phyloP scores from a whole-genome alignment of 495 filamentous ascomycete genomes.

The Pyrenula massariospora region DNA sequence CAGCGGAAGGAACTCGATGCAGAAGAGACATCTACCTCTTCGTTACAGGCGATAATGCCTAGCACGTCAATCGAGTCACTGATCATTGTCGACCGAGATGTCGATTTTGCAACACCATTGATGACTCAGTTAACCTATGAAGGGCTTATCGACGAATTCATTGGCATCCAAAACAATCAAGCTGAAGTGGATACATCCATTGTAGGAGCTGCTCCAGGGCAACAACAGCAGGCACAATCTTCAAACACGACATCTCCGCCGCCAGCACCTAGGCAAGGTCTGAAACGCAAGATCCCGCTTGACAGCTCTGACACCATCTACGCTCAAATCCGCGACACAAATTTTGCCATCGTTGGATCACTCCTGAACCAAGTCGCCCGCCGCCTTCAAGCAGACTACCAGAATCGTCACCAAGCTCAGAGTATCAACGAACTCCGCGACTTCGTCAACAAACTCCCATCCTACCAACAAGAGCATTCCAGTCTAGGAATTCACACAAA shows the following conservation, averaged over 20 bases:
- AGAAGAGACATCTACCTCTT: slow-evolving; percentile 54
- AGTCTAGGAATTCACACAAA: slow-evolving; percentile 83
- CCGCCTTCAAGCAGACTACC: slow-evolving; percentile 77
- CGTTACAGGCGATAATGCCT: slow-evolving; percentile 61
- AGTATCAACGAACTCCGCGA: slow-evolving; percentile 81
- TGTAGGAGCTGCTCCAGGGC: slow-evolving; percentile 55
- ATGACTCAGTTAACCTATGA: slow-evolving; percentile 96
- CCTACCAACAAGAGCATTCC: slow-evolving; percentile 88
- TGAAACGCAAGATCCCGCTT: slow-evolving; percentile 84
- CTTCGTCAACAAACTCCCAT: slow-evolving; percentile 82
- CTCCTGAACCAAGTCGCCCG: slow-evolving; percentile 85
- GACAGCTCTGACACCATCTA: slow-evolving; percentile 87
- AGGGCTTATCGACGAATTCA: slow-evolving; percentile 88
- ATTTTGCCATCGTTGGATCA: slow-evolving; percentile 87
- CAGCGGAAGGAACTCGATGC: slow-evolving; percentile 88
- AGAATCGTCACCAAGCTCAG: slow-evolving; percentile 79
- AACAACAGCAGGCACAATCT: slow-evolving; percentile 27
- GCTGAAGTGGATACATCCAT: slow-evolving; percentile 89
- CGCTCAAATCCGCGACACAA: slow-evolving; percentile 77
- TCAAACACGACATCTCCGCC: slow-evolving; percentile 39
- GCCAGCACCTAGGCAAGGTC: slow-evolving; percentile 38
- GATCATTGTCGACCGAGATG: slow-evolving; percentile 90
- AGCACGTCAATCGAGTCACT: slow-evolving; percentile 79
- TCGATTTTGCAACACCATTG: slow-evolving; percentile 82
- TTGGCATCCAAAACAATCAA: slow-evolving; percentile 78